A percentile compares a stretch with the other conserved stretches of the same genome.
Evolutionary conservation across 176 grass and related monocot genomes (phyloP).

Genomic region (Guadua angustifolia): DNA sequence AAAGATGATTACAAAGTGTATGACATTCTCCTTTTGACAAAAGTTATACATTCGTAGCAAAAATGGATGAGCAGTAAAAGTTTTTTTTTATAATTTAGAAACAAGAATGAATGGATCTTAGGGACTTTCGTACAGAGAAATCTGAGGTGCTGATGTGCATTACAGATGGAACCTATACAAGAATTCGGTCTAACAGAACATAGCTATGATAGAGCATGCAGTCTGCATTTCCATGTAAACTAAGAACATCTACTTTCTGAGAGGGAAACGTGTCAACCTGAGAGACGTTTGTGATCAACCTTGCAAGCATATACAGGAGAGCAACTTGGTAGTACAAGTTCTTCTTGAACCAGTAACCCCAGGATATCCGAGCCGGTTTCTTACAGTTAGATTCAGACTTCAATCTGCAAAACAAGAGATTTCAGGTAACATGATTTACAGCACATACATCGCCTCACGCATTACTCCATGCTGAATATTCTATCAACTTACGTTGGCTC

Average conservation of each 20-base stretch:
- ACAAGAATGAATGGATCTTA: neutral
- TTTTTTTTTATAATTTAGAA: no score
- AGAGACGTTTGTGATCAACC: slow-evolving; percentile 73
- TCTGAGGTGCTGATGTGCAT: neutral
- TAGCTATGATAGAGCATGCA: neutral
- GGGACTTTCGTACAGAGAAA: neutral
- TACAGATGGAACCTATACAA: neutral
- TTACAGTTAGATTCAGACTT: slow-evolving; percentile 53
- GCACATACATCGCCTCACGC: neutral
- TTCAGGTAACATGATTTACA: neutral
- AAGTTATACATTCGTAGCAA: neutral
- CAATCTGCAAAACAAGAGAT: slow-evolving; percentile 44
- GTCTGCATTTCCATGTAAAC: slow-evolving; percentile 5
- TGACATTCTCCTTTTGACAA: neutral
- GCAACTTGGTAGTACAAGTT: slow-evolving; percentile 74
- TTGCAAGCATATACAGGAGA: slow-evolving; percentile 63
- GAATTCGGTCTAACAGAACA: neutral
- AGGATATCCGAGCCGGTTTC: slow-evolving; percentile 55
- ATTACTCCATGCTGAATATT: neutral
- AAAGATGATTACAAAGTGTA: neutral
- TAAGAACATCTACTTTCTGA: neutral
- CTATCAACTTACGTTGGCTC: slow-evolving; percentile 54
- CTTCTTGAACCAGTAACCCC: slow-evolving; percentile 82
- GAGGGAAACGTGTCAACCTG: slow-evolving; percentile 45
- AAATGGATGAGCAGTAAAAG: neutral